Percentiles rank a stretch among this genome's conserved stretches.
Conservation (phyloP, 176 grass and related monocot species). For the Otatea glauca region DNA sequence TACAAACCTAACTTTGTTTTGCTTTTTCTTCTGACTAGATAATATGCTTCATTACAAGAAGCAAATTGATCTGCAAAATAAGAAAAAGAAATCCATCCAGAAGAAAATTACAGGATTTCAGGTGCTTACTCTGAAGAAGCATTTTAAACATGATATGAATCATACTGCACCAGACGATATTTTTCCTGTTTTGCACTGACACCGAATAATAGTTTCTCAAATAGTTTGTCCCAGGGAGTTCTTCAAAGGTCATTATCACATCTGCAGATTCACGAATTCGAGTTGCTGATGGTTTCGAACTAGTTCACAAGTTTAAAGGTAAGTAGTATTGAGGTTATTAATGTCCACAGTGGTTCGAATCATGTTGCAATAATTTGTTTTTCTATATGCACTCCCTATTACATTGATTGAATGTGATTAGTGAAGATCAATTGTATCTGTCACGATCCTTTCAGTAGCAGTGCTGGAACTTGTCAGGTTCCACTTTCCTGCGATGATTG, state of each 20-base stretch:
- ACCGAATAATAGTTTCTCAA: conserved; percentile 52
- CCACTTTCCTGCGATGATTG: conserved; percentile 35
- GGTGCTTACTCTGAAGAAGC: conserved; percentile 57
- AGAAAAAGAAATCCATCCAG: conserved; percentile 84
- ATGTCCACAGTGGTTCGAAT: conserved; percentile 18
- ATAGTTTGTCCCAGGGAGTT: conserved; percentile 90
- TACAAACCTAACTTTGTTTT: conserved; percentile 22
- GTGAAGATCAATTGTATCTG: conserved; percentile 35
- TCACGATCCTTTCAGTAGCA: conserved; percentile 32
- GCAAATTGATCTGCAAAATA: conserved; percentile 76
- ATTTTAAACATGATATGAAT: conserved; percentile 41
- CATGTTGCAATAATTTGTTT: conserved; percentile 29
- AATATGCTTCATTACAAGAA: conserved; percentile 84
- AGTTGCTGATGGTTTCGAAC: conserved; percentile 66
- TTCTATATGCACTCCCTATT: neutral
- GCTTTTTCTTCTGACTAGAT: conserved; percentile 55
- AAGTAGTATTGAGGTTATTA: conserved; percentile 18
- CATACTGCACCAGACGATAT: conserved; percentile 27
- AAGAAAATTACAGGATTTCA: conserved; percentile 99
- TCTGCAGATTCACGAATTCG: conserved; percentile 95
- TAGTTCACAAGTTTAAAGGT: conserved; percentile 98
- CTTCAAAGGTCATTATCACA: conserved; percentile 92
- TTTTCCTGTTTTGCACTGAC: conserved; percentile 36
- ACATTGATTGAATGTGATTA: conserved; percentile 1
- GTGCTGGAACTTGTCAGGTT: conserved; percentile 29